phyloP scores from a whole-genome alignment of 306 rosid species.

The Trifolium dubium region DNA sequence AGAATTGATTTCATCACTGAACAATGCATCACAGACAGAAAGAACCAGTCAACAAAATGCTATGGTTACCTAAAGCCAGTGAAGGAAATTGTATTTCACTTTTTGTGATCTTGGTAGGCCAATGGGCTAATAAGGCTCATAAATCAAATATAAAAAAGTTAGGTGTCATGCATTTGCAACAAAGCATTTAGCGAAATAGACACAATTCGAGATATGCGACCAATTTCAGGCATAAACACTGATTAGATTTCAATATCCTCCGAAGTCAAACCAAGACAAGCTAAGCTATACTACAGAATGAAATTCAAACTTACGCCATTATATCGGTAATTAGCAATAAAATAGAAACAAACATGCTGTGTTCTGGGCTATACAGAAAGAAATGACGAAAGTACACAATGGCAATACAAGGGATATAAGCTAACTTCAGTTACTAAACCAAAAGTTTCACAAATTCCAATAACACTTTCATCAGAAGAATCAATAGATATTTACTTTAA shows the following conservation, averaged over 20 bases:
- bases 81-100: not conserved
- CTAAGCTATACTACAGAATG: constrained; percentile 2
- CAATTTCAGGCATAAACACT: constrained; percentile 19
- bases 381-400: not conserved
- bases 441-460: not conserved
- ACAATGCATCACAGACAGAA: constrained; percentile 16
- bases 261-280: constrained; percentile 18
- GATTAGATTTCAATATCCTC: constrained; percentile 15
- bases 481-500: not conserved
- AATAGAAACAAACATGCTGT: not conserved
- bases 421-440: not conserved
- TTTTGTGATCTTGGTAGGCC: not conserved
- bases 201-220: constrained; percentile 3
- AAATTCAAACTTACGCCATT: constrained; percentile 23
- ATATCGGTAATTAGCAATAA: not conserved
- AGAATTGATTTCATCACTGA: not conserved
- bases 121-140: not conserved
- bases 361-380: not conserved
- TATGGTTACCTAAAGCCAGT: not conserved
- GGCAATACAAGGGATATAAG: not conserved
- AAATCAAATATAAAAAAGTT: not conserved
- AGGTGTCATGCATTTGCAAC: not conserved
- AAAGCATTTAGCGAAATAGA: not conserved
- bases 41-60: not conserved
- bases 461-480: not conserved